A percentile compares a stretch with the other conserved stretches of the same genome.
Conservation (phyloP, 2,329 filamentous ascomycete species). For the Colletotrichum scovillei region DNA sequence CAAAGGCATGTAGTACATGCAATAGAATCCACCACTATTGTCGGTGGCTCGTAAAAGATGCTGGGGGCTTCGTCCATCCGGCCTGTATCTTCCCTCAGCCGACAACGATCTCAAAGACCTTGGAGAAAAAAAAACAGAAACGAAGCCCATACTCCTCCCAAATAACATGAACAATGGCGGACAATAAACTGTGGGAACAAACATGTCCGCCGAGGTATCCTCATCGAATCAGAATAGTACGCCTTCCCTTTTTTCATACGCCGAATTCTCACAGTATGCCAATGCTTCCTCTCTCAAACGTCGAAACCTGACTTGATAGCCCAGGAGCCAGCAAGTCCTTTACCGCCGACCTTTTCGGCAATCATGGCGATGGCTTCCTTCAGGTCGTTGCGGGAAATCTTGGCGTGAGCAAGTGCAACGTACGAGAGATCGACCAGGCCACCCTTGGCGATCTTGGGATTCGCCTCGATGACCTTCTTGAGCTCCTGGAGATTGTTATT, state of each 20-base stretch:
- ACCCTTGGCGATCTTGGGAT: slow-evolving; percentile 35
- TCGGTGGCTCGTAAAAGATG: neutral
- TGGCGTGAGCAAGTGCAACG: slow-evolving; percentile 34
- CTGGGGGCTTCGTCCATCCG: neutral
- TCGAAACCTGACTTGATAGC: slow-evolving; percentile 20
- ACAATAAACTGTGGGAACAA: neutral
- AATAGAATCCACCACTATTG: neutral
- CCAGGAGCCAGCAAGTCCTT: slow-evolving; percentile 22
- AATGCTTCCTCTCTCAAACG: neutral
- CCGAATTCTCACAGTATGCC: neutral
- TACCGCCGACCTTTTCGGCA: slow-evolving; percentile 23
- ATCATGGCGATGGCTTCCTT: slow-evolving; percentile 33
- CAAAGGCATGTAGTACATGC: neutral
- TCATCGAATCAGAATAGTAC: slow-evolving; percentile 28
- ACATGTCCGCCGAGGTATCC: slow-evolving; percentile 25
- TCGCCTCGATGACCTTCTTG: slow-evolving; percentile 50
- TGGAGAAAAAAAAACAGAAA: neutral
- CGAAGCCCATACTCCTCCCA: neutral
- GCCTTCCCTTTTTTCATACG: slow-evolving; percentile 11
- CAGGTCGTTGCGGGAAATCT: slow-evolving; percentile 33
- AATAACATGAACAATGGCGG: slow-evolving; percentile 13
- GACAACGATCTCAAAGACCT: neutral
- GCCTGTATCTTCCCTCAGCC: neutral
- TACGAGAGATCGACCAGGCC: slow-evolving; percentile 34
- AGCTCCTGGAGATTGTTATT: slow-evolving; percentile 48